A percentile compares a stretch with the other conserved stretches of the same genome.
phyloP scores from a whole-genome alignment of 1,139 yeast genomes.

The Pichia kudriavzevii region DNA sequence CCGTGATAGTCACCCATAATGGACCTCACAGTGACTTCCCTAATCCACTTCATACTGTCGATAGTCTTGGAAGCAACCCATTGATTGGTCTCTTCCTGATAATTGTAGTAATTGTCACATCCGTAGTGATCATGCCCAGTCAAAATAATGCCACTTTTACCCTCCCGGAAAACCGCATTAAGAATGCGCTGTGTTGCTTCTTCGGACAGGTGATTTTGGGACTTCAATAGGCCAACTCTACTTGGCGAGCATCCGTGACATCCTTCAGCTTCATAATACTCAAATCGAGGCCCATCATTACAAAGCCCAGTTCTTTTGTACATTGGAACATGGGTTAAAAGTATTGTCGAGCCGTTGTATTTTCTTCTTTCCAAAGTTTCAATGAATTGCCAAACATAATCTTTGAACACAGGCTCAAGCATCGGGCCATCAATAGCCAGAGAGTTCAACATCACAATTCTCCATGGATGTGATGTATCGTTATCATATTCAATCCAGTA shows the following conservation, averaged over 20 bases:
- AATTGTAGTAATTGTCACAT: constrained; percentile 62
- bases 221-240: constrained; percentile 61
- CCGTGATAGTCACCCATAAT: constrained; percentile 98
- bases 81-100: constrained; percentile 30
- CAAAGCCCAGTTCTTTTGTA: constrained; percentile 76
- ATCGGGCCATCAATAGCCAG: constrained; percentile 88
- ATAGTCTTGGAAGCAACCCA: constrained; percentile 53
- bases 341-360: constrained; percentile 71
- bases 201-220: constrained; percentile 78
- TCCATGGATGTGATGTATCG: constrained; percentile 62
- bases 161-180: constrained; percentile 51
- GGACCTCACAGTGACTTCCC: constrained; percentile 80
- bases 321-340: constrained; percentile 86
- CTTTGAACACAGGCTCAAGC: constrained; percentile 59
- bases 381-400: constrained; percentile 67
- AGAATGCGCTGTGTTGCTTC: constrained; percentile 62
- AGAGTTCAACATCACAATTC: constrained; percentile 79
- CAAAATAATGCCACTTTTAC: constrained; percentile 66
- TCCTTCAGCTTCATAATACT: constrained; percentile 50
- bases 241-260: constrained; percentile 45
- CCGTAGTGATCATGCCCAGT: constrained; percentile 98
- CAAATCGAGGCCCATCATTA: constrained; percentile 72
- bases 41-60: constrained; percentile 35
- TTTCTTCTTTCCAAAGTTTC: constrained; percentile 43
- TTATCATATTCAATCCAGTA: constrained; percentile 64